Evolutionary conservation across 176 grass and related monocot species (phyloP).

Genomic region (Bromus sterilis): DNA sequence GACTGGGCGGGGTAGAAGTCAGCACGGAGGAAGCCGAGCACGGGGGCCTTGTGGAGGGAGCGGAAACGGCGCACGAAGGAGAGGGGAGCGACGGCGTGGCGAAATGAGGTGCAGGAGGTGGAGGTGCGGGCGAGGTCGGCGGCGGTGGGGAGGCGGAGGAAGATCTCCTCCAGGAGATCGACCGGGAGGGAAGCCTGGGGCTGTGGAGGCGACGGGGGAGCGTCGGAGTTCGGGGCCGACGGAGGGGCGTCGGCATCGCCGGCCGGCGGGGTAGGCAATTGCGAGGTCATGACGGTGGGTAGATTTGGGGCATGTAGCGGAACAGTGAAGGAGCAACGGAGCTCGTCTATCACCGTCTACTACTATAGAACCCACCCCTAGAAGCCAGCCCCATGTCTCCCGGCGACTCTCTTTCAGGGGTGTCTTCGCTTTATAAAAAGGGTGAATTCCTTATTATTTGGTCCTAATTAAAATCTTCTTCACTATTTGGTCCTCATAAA

Average conservation of each 20-base stretch:
- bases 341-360: no score
- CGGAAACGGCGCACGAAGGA: constrained; percentile 16
- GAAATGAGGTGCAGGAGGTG: constrained; percentile 8
- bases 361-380: no score
- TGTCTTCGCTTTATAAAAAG: not conserved
- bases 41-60: not conserved
- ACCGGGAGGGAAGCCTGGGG: not conserved
- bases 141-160: constrained; percentile 21
- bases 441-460: no score
- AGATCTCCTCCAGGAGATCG: constrained; percentile 23
- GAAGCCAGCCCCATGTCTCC: no score
- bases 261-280: not conserved
- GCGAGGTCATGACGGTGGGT: not conserved
- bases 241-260: not conserved
- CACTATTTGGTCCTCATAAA: not conserved
- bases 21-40: constrained; percentile 4
- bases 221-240: not conserved
- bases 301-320: not conserved
- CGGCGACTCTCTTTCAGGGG: no score
- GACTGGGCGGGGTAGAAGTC: not conserved
- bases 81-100: not conserved
- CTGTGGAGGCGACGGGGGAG: not conserved
- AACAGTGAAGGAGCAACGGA: not conserved
- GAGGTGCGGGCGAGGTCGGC: constrained; percentile 12
- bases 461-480: not conserved